A percentile compares a stretch with the other conserved stretches of the same genome.
phyloP scores from a whole-genome alignment of 306 rosid genomes.

The Purshia tridentata region DNA sequence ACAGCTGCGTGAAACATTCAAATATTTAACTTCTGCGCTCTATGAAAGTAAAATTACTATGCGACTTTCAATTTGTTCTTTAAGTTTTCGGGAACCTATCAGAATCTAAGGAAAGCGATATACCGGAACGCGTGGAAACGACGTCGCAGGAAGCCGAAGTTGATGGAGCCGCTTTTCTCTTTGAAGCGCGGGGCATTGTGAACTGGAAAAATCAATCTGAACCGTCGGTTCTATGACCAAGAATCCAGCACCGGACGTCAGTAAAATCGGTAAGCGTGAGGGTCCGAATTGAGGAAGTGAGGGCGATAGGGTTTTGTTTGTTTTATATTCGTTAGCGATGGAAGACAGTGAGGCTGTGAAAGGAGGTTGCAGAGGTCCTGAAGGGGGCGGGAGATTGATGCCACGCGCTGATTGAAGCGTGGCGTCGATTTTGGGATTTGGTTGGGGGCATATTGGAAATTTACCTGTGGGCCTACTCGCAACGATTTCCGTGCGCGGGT shows the following conservation, averaged over 20 bases:
- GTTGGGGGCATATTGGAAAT: too few species aligned
- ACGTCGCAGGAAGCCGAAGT: slow-evolving; percentile 33
- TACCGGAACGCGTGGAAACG: slow-evolving; percentile 52
- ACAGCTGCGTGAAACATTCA: background rate
- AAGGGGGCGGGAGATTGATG: background rate
- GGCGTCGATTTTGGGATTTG: background rate
- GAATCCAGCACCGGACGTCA: background rate
- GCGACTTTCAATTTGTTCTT: background rate
- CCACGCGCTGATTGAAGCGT: slow-evolving; percentile 18
- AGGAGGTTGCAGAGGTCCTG: background rate
- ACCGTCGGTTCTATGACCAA: background rate
- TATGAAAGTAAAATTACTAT: background rate
- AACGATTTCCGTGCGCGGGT: too few species aligned
- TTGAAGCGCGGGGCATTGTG: slow-evolving; percentile 59
- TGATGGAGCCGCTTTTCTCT: slow-evolving; percentile 50
- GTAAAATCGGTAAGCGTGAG: background rate
- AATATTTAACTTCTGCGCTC: background rate
- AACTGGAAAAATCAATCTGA: background rate
- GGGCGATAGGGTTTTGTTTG: background rate
- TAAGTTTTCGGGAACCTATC: slow-evolving; percentile 26
- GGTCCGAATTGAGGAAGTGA: background rate
- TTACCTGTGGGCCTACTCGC: too few species aligned
- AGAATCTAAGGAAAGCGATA: slow-evolving; percentile 18
- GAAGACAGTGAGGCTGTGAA: background rate
- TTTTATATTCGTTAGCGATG: background rate